Base-by-base conservation (phyloP, 257 asterid genomes). In the Agastache rugosa region DNA sequence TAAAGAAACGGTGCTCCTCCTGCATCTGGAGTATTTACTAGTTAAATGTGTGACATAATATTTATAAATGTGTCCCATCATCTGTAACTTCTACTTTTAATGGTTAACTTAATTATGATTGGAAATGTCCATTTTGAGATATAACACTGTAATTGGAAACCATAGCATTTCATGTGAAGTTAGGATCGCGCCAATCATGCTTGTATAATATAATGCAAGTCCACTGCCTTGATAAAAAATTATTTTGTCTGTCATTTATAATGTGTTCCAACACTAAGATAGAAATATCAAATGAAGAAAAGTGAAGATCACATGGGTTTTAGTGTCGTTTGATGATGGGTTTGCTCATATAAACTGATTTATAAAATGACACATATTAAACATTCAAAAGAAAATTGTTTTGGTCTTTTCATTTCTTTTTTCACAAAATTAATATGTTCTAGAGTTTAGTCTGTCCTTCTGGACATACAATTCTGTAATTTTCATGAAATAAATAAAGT, bases 401-500 rank as follows among this genome's bases (percentile, higher is more conserved):
- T 37, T 44, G 51, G 3, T 62, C 12, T 51, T 29, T 19, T 54
- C 19, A 15, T 69, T 51, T 67, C n/a, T 51, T 20, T 65, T 37
- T 75, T 76, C 69, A 45, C 47, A 60, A 16, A 22, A 53, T 76
- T 47, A 50, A 45, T 14, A 39, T 69, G 34, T 71, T 35, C 17
- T 35, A 56, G 2, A 54, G 64, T 35, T 10, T 66, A 16, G 34
- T 45, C 51, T 20, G 23, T 45, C 17, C 67, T 63, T 51, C 70
- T 77, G 77, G 60, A 61, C 45, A 56, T 41, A 15, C 61, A 69
- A 45, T 77, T n/a, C 22, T 71, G 19, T 51, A 64, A 44, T 35
- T 63, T 50, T 16, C 44, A 15, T 63, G 39, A 51, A 62, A 35
- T 75, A 61, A 62, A 61, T 48, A 25, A 35, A 51, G 44, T 20